Evolutionary conservation across 371 early-diverging fungal genomes (phyloP), one percentile per base, ranked within the genome.

Genomic region (Smittium mucronatum): DNA sequence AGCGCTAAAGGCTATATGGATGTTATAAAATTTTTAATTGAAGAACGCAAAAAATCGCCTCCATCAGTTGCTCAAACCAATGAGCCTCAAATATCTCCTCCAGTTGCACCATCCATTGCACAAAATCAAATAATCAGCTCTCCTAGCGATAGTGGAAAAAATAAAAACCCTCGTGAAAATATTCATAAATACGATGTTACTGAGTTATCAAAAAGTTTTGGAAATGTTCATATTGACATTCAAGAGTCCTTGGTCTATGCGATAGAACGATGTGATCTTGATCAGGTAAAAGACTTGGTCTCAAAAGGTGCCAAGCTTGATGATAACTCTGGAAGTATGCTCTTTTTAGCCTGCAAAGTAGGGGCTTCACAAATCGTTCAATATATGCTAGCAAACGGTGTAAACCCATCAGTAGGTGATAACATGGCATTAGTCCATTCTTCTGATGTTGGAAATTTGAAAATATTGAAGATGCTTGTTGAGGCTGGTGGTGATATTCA

Each of bases 221-320:
- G 47, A 15, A 47, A 47, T 47, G 47, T 25, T 15, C 8, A 8
- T 25, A 47, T 47, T 33, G 69, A 69, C 57, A 64, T 70, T 35
- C 71, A 73, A 31, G 70, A 65, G 16, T 75, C 78, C 11, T 65
- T 78, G 60, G 71, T 75, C 1, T 29, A 68, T 21, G 78, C 78
- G 0, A 63, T 26, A 16, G 63, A 26, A 63, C 63, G 11, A 8
- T 26, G 63, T 32, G 29, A 63, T 26, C 63, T 63, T 15, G 63
- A 63, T 16, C 15, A 29, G 32, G n/a, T 63, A 32, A 32, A 29
- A 28, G 17, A 11, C n/a, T 63, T 63, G 63, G 32, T 63, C 8
- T 26, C 26, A 32, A 26, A 63, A 16, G 63, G 63, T 16, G 63
- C 63, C 8, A 63, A 29, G 17, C 8, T 32, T 16, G 63, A 32